These are phyloP conservation scores for Somion occarium DNA, from an alignment of 1,284 basidiomycete species.

Conservation along the genomic window DNA sequence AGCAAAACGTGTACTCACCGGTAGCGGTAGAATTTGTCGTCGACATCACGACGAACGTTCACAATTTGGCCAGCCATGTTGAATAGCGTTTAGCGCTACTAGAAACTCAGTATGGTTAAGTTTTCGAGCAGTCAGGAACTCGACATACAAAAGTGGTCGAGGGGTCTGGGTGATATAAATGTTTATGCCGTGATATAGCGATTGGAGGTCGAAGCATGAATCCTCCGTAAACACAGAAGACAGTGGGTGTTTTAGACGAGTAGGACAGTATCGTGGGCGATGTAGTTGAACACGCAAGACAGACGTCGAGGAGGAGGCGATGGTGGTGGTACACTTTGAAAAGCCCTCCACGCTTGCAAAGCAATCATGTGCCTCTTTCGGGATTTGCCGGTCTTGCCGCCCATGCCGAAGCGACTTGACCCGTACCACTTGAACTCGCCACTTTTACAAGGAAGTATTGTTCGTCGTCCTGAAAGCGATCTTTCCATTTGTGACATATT, in stretches of 20 bases:
- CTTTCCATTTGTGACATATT: no score
- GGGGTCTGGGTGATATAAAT: constrained; percentile 50
- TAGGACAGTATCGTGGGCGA: constrained; percentile 63
- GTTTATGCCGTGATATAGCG: constrained; percentile 61
- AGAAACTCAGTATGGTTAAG: neutral
- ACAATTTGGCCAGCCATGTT: constrained; percentile 90
- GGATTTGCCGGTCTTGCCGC: neutral
- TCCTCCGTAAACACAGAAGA: constrained; percentile 78
- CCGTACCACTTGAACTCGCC: no score
- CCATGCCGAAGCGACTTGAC: neutral
- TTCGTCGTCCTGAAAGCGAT: no score
- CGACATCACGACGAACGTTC: constrained; percentile 98
- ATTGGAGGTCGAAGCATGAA: constrained; percentile 88
- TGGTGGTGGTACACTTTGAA: constrained; percentile 21
- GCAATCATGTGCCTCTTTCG: neutral
- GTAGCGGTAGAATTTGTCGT: constrained; percentile 90
- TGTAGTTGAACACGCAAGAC: constrained; percentile 13
- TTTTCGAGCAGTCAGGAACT: constrained; percentile 1
- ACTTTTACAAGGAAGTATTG: no score
- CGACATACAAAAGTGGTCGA: constrained; percentile 52
- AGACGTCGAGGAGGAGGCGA: constrained; percentile 8
- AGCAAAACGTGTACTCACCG: constrained; percentile 41
- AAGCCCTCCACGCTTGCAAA: neutral
- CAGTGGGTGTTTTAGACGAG: constrained; percentile 34
- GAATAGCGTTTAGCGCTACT: constrained; percentile 52